These are phyloP conservation scores for Tetradesmus lagerheimii DNA, from an alignment of 139 green algal genomes.

Conservation along the genomic window DNA sequence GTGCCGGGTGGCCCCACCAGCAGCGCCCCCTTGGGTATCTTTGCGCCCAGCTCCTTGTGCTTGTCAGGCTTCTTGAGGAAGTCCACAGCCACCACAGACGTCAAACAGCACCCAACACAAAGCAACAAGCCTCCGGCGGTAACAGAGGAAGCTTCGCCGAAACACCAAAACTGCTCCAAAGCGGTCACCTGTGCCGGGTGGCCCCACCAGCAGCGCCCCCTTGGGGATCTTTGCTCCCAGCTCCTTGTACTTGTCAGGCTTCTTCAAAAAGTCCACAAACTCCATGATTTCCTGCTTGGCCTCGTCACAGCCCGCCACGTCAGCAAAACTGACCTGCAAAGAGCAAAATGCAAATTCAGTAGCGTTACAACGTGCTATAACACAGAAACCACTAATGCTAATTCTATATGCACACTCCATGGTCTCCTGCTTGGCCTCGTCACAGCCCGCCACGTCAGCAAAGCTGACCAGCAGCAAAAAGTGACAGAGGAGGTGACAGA, in stretches of 20 bases:
- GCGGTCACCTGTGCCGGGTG: conserved; percentile 72
- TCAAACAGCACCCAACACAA: too few relatives aligned
- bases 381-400: too few relatives aligned
- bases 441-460: background rate
- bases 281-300: conserved; percentile 98
- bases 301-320: conserved; percentile 98
- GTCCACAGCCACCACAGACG: conserved; percentile 42
- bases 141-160: too few relatives aligned
- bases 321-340: conserved; percentile 79
- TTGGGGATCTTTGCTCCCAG: conserved; percentile 95
- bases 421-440: background rate
- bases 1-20: conserved; percentile 86
- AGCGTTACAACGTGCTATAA: too few relatives aligned
- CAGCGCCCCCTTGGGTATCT: conserved; percentile 94
- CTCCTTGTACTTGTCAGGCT: conserved; percentile 75
- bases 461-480: background rate
- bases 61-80: conserved; percentile 79
- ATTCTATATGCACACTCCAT: too few relatives aligned
- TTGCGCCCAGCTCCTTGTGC: conserved; percentile 86
- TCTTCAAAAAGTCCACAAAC: conserved; percentile 95
- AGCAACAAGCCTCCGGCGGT: too few relatives aligned
- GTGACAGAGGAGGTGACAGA: background rate
- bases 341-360: background rate
- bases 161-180: too few relatives aligned
- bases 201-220: conserved; percentile 91